These are phyloP conservation scores for Tardiomyces depauwii DNA, from an alignment of 1,139 yeast genomes.

Conservation along the genomic window DNA sequence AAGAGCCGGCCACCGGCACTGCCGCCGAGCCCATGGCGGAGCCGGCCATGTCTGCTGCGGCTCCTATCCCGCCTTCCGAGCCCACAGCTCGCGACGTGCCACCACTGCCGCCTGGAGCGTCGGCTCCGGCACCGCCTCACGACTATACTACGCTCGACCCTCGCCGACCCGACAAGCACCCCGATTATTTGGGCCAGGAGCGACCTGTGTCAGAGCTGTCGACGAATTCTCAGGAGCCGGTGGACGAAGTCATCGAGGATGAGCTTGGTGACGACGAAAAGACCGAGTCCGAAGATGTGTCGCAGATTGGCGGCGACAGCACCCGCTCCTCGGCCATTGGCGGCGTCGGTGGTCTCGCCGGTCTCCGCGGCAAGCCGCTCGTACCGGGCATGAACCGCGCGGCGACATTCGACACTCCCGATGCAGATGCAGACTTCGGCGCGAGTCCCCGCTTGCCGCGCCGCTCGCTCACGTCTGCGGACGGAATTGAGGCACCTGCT, in stretches of 20 bases:
- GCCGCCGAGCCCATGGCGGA: background rate
- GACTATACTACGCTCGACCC: background rate
- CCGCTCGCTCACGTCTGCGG: background rate
- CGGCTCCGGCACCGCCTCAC: background rate
- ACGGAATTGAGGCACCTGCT: background rate
- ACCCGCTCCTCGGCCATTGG: background rate
- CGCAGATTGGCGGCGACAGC: background rate
- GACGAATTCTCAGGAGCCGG: slow-evolving; percentile 1
- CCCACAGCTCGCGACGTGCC: no score
- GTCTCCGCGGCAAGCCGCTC: background rate
- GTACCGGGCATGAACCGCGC: slow-evolving; percentile 2
- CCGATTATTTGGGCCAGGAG: slow-evolving; percentile 1
- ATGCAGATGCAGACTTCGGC: background rate
- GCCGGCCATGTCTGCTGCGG: no score
- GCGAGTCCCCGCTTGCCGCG: slow-evolving; percentile 11
- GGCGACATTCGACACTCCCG: slow-evolving; percentile 6
- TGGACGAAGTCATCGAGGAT: slow-evolving; percentile 12
- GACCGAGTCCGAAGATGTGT: slow-evolving; percentile 22
- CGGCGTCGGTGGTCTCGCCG: background rate
- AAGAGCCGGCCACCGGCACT: background rate
- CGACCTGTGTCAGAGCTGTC: slow-evolving; percentile 5
- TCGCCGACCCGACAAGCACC: background rate
- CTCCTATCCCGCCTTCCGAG: no score
- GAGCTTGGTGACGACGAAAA: slow-evolving; percentile 25
- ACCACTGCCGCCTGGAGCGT: no score